A percentile compares a stretch with the other conserved stretches of the same genome.
Evolutionary conservation across 257 asterid species (phyloP).

Genomic region (Nicotiana obtusifolia): DNA sequence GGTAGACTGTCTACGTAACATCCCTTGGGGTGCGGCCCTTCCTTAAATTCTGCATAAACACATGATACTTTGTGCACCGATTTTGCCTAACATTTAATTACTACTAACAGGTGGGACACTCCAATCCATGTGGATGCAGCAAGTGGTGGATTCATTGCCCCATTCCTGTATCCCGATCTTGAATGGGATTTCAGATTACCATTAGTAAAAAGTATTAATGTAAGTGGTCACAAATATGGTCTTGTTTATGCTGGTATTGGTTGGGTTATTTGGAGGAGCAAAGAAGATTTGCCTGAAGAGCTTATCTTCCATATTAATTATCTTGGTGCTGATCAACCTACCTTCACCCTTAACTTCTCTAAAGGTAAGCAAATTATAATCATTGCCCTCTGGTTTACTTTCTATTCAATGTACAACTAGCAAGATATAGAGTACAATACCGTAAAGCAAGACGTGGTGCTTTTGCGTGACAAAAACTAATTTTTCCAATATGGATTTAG

Average conservation of each 20-base stretch:
- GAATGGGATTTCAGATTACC: constrained; percentile 37
- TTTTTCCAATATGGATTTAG: not conserved
- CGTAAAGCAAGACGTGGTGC: not conserved
- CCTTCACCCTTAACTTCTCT: constrained; percentile 33
- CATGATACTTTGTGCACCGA: too few relatives aligned
- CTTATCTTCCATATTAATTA: constrained; percentile 29
- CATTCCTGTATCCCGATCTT: constrained; percentile 30
- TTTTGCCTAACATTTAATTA: not conserved
- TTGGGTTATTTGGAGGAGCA: constrained; percentile 34
- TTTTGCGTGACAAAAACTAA: too few relatives aligned
- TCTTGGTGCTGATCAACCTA: constrained; percentile 35
- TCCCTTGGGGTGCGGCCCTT: too few relatives aligned
- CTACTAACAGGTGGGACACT: constrained; percentile 26
- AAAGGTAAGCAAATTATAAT: constrained; percentile 7
- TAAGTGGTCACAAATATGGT: constrained; percentile 31
- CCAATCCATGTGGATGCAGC: constrained; percentile 36
- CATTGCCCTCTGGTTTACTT: not conserved
- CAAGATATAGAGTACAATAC: not conserved
- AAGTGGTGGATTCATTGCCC: constrained; percentile 29
- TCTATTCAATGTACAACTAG: not conserved
- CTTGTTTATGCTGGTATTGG: constrained; percentile 36
- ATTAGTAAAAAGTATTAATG: constrained; percentile 30
- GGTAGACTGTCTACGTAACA: too few relatives aligned
- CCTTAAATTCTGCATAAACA: fast-evolving
- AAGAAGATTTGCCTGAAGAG: constrained; percentile 32